These are phyloP conservation scores for Lasiodiplodia theobromae DNA, from an alignment of 2,329 filamentous ascomycete genomes.

Conservation along the genomic window DNA sequence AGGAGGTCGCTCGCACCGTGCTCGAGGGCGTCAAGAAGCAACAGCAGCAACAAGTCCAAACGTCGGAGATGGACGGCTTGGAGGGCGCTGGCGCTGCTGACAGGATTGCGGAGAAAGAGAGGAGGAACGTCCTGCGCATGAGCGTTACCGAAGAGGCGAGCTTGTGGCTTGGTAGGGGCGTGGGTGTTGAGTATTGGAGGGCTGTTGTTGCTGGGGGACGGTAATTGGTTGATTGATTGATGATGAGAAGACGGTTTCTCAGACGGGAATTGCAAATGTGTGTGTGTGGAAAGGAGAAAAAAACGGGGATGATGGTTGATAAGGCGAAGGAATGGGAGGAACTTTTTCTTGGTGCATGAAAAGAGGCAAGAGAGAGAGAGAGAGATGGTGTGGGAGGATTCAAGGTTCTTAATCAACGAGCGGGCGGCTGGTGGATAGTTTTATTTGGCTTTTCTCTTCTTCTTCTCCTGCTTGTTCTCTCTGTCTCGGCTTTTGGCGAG, in stretches of 20 bases:
- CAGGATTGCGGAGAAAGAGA: background rate
- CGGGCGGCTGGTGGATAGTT: too few species aligned
- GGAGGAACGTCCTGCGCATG: conserved; percentile 11
- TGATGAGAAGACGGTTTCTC: background rate
- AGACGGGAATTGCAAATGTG: too few species aligned
- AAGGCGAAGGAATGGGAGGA: too few species aligned
- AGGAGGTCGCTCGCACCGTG: conserved; percentile 74
- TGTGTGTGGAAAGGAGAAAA: background rate
- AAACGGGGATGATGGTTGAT: too few species aligned
- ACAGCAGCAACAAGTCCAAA: background rate
- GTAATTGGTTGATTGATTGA: background rate
- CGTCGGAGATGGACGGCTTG: background rate
- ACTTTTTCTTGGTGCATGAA: too few species aligned
- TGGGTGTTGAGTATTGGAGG: conserved; percentile 73
- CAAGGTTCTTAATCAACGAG: too few species aligned
- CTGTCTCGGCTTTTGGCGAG: too few species aligned
- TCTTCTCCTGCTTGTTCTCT: background rate
- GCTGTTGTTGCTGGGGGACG: conserved; percentile 61
- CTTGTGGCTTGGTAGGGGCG: conserved; percentile 72
- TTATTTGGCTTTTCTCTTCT: background rate
- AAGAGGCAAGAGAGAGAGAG: too few species aligned
- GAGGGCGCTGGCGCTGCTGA: background rate
- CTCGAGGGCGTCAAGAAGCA: conserved; percentile 9
- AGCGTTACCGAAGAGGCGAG: conserved; percentile 40
- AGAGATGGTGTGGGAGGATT: too few species aligned